Conservation (phyloP, 1,284 basidiomycete species). For the Ceratobasidium sp. region DNA sequence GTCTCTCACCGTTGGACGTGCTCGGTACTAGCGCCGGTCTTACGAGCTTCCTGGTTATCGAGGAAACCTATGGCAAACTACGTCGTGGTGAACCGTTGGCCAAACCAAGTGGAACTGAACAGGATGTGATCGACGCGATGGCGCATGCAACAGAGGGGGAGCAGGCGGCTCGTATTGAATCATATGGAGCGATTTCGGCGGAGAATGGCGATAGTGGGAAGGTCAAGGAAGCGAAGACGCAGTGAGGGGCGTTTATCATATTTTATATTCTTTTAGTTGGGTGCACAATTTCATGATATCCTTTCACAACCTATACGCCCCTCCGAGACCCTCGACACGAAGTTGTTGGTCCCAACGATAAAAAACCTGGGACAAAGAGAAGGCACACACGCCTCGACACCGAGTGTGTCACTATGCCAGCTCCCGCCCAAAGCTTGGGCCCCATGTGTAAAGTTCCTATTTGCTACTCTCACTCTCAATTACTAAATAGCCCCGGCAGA, state of each 20-base stretch:
- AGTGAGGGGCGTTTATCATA: no score
- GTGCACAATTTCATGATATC: no score
- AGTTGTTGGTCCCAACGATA: conserved; percentile 61
- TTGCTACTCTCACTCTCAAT: no score
- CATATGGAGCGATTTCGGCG: no score
- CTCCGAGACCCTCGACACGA: no score
- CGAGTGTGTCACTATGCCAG: conserved; percentile 60
- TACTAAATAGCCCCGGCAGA: background rate
- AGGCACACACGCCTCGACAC: conserved; percentile 70
- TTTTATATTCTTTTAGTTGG: no score
- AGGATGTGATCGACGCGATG: conserved; percentile 3
- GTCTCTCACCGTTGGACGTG: conserved; percentile 39
- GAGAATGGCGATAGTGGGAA: no score
- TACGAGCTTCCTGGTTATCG: conserved; percentile 23
- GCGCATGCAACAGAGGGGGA: no score
- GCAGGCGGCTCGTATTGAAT: no score
- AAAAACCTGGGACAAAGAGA: conserved; percentile 66
- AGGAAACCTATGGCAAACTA: conserved; percentile 44
- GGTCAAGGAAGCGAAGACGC: no score
- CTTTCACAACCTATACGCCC: no score
- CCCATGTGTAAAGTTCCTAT: conserved; percentile 58
- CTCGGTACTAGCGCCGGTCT: conserved; percentile 7
- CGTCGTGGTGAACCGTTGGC: conserved; percentile 27
- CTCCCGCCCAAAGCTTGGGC: conserved; percentile 66
- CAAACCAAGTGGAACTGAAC: conserved; percentile 16